Evolutionary conservation across 1,139 yeast genomes (phyloP).

Genomic region (Candida pseudoviswanathii): DNA sequence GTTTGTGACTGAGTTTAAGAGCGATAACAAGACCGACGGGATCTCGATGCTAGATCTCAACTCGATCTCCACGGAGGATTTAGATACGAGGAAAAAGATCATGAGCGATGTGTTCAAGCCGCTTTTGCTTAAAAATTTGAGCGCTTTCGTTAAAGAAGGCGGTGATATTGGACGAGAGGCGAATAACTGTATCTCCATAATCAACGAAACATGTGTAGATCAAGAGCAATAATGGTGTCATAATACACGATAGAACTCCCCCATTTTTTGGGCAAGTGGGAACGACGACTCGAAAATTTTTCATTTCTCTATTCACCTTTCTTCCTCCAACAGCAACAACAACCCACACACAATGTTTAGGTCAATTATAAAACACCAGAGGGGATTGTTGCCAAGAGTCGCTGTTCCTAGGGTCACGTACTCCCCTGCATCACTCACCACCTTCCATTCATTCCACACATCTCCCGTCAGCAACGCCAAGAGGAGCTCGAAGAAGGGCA

Average conservation of each 20-base stretch:
- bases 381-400: neutral
- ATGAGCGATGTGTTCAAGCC: constrained; percentile 54
- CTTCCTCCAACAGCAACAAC: neutral
- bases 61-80: constrained; percentile 53
- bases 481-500: constrained; percentile 21
- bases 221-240: neutral
- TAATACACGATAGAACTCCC: neutral
- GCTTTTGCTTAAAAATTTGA: constrained; percentile 55
- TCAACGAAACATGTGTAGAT: constrained; percentile 2
- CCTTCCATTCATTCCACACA: constrained; percentile 2
- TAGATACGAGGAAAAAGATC: constrained; percentile 59
- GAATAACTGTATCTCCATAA: constrained; percentile 27
- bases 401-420: neutral
- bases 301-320: neutral
- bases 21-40: constrained; percentile 25
- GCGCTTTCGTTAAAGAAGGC: constrained; percentile 62
- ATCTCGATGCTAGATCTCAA: constrained; percentile 34
- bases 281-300: neutral
- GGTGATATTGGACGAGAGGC: constrained; percentile 74
- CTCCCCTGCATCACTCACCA: neutral
- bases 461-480: constrained; percentile 10
- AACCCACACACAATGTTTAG: constrained; percentile 8
- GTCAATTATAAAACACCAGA: constrained; percentile 3
- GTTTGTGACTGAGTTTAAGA: constrained; percentile 38
- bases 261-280: neutral